Percentiles rank a stretch among this genome's conserved stretches.
phyloP scores from a whole-genome alignment of 2,329 filamentous ascomycete species.

The Ophiostoma novo-ulmi region DNA sequence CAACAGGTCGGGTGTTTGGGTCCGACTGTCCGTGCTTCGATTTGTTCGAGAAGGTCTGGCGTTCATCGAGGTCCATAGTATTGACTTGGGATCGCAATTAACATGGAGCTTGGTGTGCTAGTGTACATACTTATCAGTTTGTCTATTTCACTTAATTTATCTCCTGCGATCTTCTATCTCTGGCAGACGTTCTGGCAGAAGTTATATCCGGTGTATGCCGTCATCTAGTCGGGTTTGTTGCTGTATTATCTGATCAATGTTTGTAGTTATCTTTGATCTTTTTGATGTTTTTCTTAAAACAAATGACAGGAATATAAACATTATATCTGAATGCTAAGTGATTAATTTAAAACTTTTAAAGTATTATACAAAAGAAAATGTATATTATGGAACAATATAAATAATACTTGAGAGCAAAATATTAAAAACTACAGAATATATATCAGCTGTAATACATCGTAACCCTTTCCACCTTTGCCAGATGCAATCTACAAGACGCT shows the following conservation, averaged over 20 bases:
- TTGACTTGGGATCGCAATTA: neutral
- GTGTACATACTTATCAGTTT: neutral
- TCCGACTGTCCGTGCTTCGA: neutral
- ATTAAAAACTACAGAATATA: neutral
- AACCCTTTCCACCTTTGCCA: neutral
- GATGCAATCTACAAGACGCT: neutral
- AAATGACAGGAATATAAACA: neutral
- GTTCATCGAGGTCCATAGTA: neutral
- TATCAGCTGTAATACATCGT: no score
- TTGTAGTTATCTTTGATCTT: neutral
- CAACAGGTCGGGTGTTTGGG: neutral
- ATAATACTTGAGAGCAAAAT: neutral
- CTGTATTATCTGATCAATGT: neutral
- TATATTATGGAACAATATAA: no score
- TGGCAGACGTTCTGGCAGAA: no score
- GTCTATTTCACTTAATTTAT: neutral
- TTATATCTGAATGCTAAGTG: no score
- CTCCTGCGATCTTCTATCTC: neutral
- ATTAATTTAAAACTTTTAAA: neutral
- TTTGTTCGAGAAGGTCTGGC: constrained; percentile 1
- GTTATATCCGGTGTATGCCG: neutral
- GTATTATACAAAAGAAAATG: neutral
- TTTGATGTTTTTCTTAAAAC: neutral
- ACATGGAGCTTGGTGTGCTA: neutral
- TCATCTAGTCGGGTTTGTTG: neutral